These are phyloP conservation scores for Pinus albicaulis DNA, from an alignment of 75 land plant genomes.

Conservation along the genomic window DNA sequence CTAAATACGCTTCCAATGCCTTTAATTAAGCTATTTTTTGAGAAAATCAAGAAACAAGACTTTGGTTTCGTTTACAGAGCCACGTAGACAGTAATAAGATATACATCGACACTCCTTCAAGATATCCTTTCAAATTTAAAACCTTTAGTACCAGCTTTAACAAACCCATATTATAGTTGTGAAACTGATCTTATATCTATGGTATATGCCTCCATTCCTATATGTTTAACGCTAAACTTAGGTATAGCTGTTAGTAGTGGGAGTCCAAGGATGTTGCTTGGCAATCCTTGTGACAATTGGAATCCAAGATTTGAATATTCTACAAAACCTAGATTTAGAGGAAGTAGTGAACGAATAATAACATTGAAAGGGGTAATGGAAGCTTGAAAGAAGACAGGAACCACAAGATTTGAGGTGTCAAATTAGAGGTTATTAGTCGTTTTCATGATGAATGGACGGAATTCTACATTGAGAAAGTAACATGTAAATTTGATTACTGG, in stretches of 20 bases:
- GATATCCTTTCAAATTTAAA: neutral
- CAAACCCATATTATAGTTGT: neutral
- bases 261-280: neutral
- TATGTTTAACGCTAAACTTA: neutral
- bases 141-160: neutral
- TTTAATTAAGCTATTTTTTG: neutral
- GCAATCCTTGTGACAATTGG: neutral
- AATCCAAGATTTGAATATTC: neutral
- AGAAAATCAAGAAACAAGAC: neutral
- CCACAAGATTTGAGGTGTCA: neutral
- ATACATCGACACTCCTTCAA: neutral
- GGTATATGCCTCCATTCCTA: neutral
- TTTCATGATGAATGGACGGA: neutral
- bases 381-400: neutral
- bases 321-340: neutral
- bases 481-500: neutral
- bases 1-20: too few relatives aligned
- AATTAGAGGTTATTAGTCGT: neutral
- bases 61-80: neutral
- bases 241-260: neutral
- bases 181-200: neutral
- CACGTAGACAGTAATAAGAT: neutral
- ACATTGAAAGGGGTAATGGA: neutral
- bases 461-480: neutral
- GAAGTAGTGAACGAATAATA: neutral